Evolutionary conservation across 345 rosid genomes (phyloP).

Genomic region (Brassica juncea): DNA sequence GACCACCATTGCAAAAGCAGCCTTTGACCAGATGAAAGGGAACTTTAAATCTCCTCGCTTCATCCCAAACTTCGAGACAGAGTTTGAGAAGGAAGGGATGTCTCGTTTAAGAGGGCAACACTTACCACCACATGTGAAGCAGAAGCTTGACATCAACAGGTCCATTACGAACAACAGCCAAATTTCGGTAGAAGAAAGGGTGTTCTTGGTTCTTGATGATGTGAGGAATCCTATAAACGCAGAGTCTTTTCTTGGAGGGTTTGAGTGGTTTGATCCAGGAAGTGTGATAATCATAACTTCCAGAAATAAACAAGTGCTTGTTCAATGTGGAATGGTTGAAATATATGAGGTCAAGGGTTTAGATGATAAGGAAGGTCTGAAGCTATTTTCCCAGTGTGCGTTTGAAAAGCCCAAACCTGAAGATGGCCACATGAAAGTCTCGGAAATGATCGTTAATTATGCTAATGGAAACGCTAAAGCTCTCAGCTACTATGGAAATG

Average conservation of each 20-base stretch:
- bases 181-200: neutral
- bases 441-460: neutral
- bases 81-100: slow-evolving; percentile 2
- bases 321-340: neutral
- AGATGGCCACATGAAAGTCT: neutral
- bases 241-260: slow-evolving; percentile 21
- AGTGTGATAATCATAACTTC: slow-evolving; percentile 14
- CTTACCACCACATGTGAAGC: slow-evolving; percentile 13
- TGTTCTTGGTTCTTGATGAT: slow-evolving; percentile 19
- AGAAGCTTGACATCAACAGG: slow-evolving; percentile 12
- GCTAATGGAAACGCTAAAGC: slow-evolving; percentile 11
- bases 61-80: slow-evolving; percentile 13
- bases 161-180: neutral
- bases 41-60: slow-evolving; percentile 13
- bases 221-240: neutral
- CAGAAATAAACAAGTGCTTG: slow-evolving; percentile 10
- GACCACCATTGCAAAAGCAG: slow-evolving; percentile 6
- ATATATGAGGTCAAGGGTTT: slow-evolving; percentile 8
- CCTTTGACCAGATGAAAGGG: slow-evolving; percentile 3
- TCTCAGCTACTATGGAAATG: slow-evolving; percentile 7
- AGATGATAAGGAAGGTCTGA: neutral
- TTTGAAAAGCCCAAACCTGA: neutral
- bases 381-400: neutral
- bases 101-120: neutral
- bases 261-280: slow-evolving; percentile 23